Conservation (phyloP, 2,329 filamentous ascomycete species). For the Colletotrichum eremochloae region DNA sequence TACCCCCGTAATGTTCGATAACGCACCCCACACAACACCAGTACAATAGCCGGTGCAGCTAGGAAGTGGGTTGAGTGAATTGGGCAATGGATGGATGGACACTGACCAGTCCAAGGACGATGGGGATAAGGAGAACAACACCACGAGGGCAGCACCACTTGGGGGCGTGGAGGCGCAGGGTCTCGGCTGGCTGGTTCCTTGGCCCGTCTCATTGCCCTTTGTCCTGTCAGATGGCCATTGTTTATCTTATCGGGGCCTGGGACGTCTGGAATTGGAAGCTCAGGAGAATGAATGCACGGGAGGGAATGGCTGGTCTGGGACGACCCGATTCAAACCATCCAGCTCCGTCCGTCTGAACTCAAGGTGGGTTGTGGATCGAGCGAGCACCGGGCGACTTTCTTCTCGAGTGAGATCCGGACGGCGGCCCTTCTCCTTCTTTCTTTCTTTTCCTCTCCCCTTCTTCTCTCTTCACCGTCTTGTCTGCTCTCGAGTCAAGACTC, state of each 20-base stretch:
- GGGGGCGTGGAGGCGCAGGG: conserved; percentile 1
- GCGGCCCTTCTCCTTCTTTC: conserved; percentile 1
- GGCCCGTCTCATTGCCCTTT: background rate
- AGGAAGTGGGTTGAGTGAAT: background rate
- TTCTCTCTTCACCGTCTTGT: conserved; percentile 2
- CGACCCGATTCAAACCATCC: conserved; percentile 6
- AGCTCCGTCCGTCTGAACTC: conserved; percentile 1
- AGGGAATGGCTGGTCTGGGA: conserved; percentile 22
- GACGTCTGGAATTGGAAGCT: conserved; percentile 14
- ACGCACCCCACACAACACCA: conserved; percentile 31
- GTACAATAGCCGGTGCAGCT: background rate
- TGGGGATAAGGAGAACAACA: background rate
- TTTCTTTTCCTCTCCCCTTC: background rate
- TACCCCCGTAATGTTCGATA: conserved; percentile 23
- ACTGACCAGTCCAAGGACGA: background rate
- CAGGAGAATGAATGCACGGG: conserved; percentile 12
- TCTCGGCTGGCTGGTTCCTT: background rate
- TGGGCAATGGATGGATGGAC: background rate
- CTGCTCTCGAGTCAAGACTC: background rate
- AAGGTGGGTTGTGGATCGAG: conserved; percentile 33
- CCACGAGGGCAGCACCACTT: conserved; percentile 5
- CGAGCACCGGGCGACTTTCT: conserved; percentile 3
- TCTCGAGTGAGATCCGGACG: conserved; percentile 1
- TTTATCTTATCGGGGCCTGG: conserved; percentile 33
- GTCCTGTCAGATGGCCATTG: conserved; percentile 19